Evolutionary conservation across 495 filamentous ascomycete species (phyloP), one percentile per base, ranked within the genome.

Genomic region (Daldinia concentrica): DNA sequence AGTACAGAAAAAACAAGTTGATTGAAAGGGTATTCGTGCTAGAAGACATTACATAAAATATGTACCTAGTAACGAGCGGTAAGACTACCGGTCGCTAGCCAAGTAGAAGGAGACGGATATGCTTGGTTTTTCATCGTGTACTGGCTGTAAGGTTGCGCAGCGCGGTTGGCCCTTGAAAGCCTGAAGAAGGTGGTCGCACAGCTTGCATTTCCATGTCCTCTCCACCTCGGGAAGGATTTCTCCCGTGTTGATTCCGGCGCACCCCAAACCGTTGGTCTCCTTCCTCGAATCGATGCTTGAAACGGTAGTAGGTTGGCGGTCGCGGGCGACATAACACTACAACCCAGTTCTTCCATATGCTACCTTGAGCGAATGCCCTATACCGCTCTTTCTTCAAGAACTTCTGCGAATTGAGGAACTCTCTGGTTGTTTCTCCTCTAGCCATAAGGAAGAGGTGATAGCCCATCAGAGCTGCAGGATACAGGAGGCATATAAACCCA

Each of bases 381-480:
- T 97, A 96, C 24, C 95, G 89, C 76, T 98, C 95, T 69, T 91
- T 88, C 81, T 94, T 95, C 59, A 90, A 80, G 79, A 98, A 97
- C 76, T 98, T 98, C 77, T 97, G 93, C 11, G 91, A 93, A 79
- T 95, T 97, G 52, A 99, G 87, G 76, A 96, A 98, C 79, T 99
- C 95, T 67, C 96, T 86, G 1, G 95, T 99, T 7, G 96, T 98
- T 81, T 98, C 95, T 17, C 94, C 95, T 41, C 93, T 86, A 34
- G 88, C 92, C 79, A 94, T 92, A 39, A 99, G 83, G 80, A 95
- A 98, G 12, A 97, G 70, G 81, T 99, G 95, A 74, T 99, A 99
- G 14, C 85, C 87, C 84, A 87, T 90, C 17, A 99, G 81, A 32
- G 94, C 93, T 14, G 90, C 86, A 2, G 94, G 95, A 78, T 98